Percentiles rank a stretch among this genome's conserved stretches.
Conservation (phyloP, 331 rosid species). For the Pyrus hybrid region DNA sequence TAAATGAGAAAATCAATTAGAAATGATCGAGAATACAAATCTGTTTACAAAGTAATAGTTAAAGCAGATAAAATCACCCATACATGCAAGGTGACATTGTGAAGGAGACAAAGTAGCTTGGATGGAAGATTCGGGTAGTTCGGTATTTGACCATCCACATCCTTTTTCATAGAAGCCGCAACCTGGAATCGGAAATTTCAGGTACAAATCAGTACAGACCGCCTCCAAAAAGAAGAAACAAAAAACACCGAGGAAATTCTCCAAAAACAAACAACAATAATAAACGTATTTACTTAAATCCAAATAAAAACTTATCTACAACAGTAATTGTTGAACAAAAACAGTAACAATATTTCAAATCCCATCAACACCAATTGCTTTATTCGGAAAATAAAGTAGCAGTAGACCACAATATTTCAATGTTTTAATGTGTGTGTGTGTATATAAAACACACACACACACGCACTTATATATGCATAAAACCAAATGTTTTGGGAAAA, state of each 20-base stretch:
- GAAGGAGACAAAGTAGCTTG: slow-evolving; percentile 73
- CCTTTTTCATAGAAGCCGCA: slow-evolving; percentile 82
- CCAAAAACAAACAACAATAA: not conserved
- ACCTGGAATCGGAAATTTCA: slow-evolving; percentile 44
- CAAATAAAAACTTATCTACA: not conserved
- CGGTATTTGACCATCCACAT: slow-evolving; percentile 72
- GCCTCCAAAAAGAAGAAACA: not conserved
- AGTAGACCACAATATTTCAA: not conserved
- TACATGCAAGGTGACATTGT: slow-evolving; percentile 84
- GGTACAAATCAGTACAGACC: slow-evolving; percentile 1
- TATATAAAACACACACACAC: too few species aligned
- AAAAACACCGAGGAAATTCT: not conserved
- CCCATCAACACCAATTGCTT: not conserved
- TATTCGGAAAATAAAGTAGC: not conserved
- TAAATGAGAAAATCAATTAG: not conserved
- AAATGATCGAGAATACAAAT: not conserved
- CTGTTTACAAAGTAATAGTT: not conserved
- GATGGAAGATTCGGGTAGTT: slow-evolving; percentile 81
- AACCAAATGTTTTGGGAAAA: too few species aligned
- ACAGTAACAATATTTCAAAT: not conserved
- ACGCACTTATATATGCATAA: too few species aligned
- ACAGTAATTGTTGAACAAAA: not conserved
- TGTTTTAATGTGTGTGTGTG: too few species aligned
- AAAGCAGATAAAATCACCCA: not conserved
- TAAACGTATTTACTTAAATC: not conserved